Base-by-base conservation (phyloP, 805 yeast genomes). In the Yarrowia phangngaensis region DNA sequence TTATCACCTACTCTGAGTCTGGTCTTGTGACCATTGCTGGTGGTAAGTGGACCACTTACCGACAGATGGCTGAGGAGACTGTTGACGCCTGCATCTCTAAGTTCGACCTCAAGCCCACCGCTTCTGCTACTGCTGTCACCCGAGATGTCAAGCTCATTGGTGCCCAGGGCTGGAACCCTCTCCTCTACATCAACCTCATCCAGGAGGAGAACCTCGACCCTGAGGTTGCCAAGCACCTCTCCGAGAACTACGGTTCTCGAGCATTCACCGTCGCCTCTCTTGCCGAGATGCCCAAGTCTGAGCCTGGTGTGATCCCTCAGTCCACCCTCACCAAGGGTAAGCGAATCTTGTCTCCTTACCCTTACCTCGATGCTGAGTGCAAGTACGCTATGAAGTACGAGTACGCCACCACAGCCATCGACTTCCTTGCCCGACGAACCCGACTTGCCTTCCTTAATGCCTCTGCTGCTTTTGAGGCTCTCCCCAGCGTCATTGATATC, bases 31-130 rank as follows among this genome's bases (percentile, higher is more conserved):
- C 97, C 29, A 84, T 89, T 56, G 82, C 95, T 14, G 97, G 97
- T 60, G 97, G 97, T 65, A 89, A 89, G 70, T 89, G 97, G 97
- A 89, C 97, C 48, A 89, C 97, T 27, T 90, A 89, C 72, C 78
- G 97, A 71, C 95, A 87, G 71, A 89, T 89, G 97, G 95, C 97
- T 16, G 81, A 89, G 70, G 95, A 90, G 70, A 85, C 95, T 34
- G 80, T 89, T 36, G 81, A 85, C 65, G 78, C 78, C 57, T 79
- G 84, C 48, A 72, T 85, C 38, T 71, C 76, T 61, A 56, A 63
- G 54, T 68, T 73, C 51, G 55, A 63, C 29, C 72, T 70, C 40
- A 64, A 65, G 51, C 70, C 73, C 20, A 24, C 20, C 20, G 59
- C 30, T 31, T 51, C 33, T 38, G 58, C 54, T 16, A 47, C 58